Conservation (phyloP, 495 filamentous ascomycete genomes). For the Immersiella caudata region DNA sequence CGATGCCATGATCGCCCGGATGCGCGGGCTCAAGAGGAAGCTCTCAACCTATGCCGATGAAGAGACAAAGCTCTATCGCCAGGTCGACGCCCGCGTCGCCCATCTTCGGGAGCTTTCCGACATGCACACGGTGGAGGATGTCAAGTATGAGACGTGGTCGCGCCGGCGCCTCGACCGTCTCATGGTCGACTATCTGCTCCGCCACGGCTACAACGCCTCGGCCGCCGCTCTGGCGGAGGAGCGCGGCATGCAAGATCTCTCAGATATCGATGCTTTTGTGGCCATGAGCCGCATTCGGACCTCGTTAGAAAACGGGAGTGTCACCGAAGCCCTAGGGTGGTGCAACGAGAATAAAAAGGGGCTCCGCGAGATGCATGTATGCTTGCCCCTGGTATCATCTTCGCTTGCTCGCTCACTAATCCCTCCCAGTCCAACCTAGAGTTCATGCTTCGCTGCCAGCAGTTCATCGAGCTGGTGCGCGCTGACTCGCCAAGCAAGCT, state of each 20-base stretch:
- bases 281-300: slow-evolving; percentile 75
- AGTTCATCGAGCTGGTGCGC: slow-evolving; percentile 89
- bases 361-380: slow-evolving; percentile 79
- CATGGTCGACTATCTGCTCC: slow-evolving; percentile 85
- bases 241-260: slow-evolving; percentile 68
- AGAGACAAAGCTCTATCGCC: slow-evolving; percentile 70
- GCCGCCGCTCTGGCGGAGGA: slow-evolving; percentile 72
- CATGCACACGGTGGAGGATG: slow-evolving; percentile 83
- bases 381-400: slow-evolving; percentile 26
- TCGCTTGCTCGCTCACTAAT: slow-evolving; percentile 32
- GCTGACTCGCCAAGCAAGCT: slow-evolving; percentile 60
- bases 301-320: slow-evolving; percentile 69
- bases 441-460: slow-evolving; percentile 91
- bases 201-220: slow-evolving; percentile 79
- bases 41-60: slow-evolving; percentile 76
- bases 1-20: slow-evolving; percentile 79
- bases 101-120: slow-evolving; percentile 79
- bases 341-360: slow-evolving; percentile 89
- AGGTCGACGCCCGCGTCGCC: slow-evolving; percentile 72
- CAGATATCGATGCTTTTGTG: slow-evolving; percentile 87
- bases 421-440: slow-evolving; percentile 75
- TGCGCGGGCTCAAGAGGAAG: slow-evolving; percentile 86
- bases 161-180: slow-evolving; percentile 77
- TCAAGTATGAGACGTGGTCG: slow-evolving; percentile 92
- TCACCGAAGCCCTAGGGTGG: slow-evolving; percentile 81